Evolutionary conservation across 495 filamentous ascomycete species (phyloP).

Genomic region (Penicillium argentinense): DNA sequence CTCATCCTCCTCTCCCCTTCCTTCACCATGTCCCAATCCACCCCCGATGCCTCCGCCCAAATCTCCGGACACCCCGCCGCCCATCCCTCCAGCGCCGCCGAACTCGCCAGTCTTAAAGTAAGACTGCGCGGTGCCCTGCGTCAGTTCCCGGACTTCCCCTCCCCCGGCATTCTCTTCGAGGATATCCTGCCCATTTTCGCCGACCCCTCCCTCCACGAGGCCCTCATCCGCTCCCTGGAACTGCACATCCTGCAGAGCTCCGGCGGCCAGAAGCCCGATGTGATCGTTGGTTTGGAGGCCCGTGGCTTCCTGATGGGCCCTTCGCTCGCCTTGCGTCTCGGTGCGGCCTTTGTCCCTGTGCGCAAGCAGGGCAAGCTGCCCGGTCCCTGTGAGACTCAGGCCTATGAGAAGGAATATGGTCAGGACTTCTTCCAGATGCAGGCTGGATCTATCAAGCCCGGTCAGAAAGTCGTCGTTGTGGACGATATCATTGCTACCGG

Average conservation of each 20-base stretch:
- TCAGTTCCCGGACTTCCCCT: conserved; percentile 92
- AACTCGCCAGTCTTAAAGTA: conserved; percentile 94
- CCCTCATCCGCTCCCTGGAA: conserved; percentile 82
- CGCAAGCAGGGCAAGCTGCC: conserved; percentile 97
- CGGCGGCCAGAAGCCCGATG: conserved; percentile 67
- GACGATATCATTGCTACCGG: conserved; percentile 99
- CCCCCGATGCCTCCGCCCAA: conserved; percentile 49
- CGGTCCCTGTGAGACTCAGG: conserved; percentile 77
- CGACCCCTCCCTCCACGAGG: conserved; percentile 68
- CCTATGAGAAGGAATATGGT: conserved; percentile 95
- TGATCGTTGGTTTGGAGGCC: conserved; percentile 90
- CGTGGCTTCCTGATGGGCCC: conserved; percentile 96
- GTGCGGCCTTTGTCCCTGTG: conserved; percentile 89
- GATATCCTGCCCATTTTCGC: conserved; percentile 98
- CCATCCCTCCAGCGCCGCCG: conserved; percentile 70
- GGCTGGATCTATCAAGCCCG: conserved; percentile 74
- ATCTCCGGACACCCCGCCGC: conserved; percentile 48
- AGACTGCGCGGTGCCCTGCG: conserved; percentile 61
- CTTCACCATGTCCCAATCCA: conserved; percentile 60
- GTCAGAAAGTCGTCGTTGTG: conserved; percentile 87
- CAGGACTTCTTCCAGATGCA: conserved; percentile 97
- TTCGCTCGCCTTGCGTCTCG: conserved; percentile 78
- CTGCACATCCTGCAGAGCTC: conserved; percentile 66
- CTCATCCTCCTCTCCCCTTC: conserved; percentile 33
- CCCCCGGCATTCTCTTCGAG: conserved; percentile 92